Percentiles rank a stretch among this genome's conserved stretches.
These are phyloP conservation scores for Theobroma grandiflorum DNA, from an alignment of 441 rosid genomes.

Conservation along the genomic window DNA sequence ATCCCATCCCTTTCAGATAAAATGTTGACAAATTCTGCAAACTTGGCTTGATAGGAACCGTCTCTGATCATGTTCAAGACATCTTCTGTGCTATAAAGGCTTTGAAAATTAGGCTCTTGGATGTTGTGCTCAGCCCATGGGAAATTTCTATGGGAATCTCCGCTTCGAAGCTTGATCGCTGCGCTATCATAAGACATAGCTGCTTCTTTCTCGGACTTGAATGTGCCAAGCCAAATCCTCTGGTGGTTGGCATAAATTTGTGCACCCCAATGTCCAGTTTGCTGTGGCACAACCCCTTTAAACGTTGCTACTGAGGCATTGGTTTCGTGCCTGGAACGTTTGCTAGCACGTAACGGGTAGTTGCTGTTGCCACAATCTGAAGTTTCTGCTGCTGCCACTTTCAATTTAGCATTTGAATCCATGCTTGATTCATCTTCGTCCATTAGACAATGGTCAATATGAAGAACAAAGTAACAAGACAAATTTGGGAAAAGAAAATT, in stretches of 20 bases:
- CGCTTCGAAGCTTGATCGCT: slow-evolving; percentile 51
- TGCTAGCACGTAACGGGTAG: slow-evolving; percentile 27
- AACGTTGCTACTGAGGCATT: slow-evolving; percentile 26
- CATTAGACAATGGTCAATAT: slow-evolving; percentile 26
- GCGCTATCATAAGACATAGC: slow-evolving; percentile 74
- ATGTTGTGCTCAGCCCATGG: slow-evolving; percentile 55
- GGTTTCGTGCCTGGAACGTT: slow-evolving; percentile 38
- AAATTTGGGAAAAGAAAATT: background rate
- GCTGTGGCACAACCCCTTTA: slow-evolving; percentile 64
- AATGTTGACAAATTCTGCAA: slow-evolving; percentile 44
- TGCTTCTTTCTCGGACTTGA: slow-evolving; percentile 57
- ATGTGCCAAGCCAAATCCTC: slow-evolving; percentile 76
- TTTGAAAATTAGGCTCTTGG: slow-evolving; percentile 64
- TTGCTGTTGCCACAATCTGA: slow-evolving; percentile 41
- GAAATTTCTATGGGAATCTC: slow-evolving; percentile 66
- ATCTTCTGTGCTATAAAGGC: slow-evolving; percentile 42
- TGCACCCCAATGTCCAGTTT: slow-evolving; percentile 69
- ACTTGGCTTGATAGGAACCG: slow-evolving; percentile 65
- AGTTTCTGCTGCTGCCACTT: slow-evolving; percentile 22
- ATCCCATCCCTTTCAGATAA: slow-evolving; percentile 27
- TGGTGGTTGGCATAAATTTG: slow-evolving; percentile 65
- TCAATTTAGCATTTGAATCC: slow-evolving; percentile 34
- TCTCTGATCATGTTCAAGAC: slow-evolving; percentile 76
- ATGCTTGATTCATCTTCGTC: slow-evolving; percentile 48
- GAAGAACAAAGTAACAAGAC: background rate